phyloP scores from a whole-genome alignment of 441 rosid species.

The Mallotus japonicus region DNA sequence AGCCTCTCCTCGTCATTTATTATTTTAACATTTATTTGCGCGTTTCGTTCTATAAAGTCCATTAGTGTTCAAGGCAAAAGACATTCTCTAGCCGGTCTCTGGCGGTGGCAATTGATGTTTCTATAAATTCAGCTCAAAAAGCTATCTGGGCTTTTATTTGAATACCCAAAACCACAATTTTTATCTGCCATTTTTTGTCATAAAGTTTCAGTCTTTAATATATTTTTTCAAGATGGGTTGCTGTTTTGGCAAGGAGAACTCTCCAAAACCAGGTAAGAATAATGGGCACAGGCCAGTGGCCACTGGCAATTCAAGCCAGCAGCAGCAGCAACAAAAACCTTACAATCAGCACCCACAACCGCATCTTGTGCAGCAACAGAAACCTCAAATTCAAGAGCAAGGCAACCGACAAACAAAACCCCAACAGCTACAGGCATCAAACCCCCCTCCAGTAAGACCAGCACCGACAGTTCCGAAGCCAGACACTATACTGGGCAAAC shows the following conservation, averaged over 20 bases:
- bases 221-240: slow-evolving; percentile 53
- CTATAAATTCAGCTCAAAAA: no score
- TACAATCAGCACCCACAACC: slow-evolving; percentile 22
- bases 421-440: slow-evolving; percentile 23
- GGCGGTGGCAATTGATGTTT: no score
- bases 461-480: slow-evolving; percentile 31
- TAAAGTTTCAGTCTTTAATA: slow-evolving; percentile 5
- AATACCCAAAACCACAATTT: not conserved
- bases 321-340: slow-evolving; percentile 31
- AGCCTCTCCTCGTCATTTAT: not conserved
- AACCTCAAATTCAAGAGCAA: no score
- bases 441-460: slow-evolving; percentile 22
- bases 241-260: slow-evolving; percentile 45
- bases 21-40: no score
- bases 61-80: no score
- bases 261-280: slow-evolving; percentile 20
- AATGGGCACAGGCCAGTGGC: slow-evolving; percentile 28
- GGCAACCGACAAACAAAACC: slow-evolving; percentile 14
- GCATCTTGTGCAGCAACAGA: no score
- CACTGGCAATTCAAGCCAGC: slow-evolving; percentile 23
- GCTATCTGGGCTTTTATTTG: no score
- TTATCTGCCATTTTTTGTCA: not conserved
- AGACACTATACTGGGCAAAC: slow-evolving; percentile 64
- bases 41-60: no score
- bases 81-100: no score